Conservation (phyloP, 352 stramenopile genomes). For the Globisporangium iwayamae region DNA sequence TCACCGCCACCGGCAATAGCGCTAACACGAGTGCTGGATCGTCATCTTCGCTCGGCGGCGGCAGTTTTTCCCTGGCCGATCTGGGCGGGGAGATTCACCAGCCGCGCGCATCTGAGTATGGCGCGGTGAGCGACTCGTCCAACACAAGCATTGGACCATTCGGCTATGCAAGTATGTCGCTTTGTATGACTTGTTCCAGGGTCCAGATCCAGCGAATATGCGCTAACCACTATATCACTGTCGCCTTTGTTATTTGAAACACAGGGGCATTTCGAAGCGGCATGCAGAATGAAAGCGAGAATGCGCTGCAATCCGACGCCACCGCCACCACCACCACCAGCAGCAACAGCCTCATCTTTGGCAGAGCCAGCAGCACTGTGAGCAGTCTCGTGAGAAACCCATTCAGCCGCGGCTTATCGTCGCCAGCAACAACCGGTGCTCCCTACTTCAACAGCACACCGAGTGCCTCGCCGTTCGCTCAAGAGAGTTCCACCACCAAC, state of each 20-base stretch:
- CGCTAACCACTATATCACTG: not conserved
- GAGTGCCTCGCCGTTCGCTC: slow-evolving; percentile 14
- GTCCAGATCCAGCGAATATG: not conserved
- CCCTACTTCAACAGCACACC: slow-evolving; percentile 5
- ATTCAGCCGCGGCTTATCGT: slow-evolving; percentile 22
- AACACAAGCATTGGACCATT: slow-evolving; percentile 24
- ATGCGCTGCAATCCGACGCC: not conserved
- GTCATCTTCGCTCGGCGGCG: slow-evolving; percentile 15
- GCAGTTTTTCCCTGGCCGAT: slow-evolving; percentile 50
- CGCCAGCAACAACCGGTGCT: not conserved
- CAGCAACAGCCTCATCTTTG: slow-evolving; percentile 9
- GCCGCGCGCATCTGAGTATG: slow-evolving; percentile 21
- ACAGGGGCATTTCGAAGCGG: slow-evolving; percentile 15
- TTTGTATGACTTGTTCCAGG: not conserved
- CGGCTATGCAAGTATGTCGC: slow-evolving; percentile 31
- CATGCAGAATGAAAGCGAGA: slow-evolving; percentile 5
- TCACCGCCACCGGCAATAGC: slow-evolving; percentile 1
- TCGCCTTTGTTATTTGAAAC: not conserved
- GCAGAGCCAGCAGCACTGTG: not conserved
- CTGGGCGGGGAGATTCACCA: slow-evolving; percentile 56
- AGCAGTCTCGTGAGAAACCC: slow-evolving; percentile 14
- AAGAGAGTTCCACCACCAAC: not conserved
- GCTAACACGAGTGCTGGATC: not conserved
- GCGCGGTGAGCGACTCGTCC: slow-evolving; percentile 8
- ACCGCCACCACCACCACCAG: not conserved